Evolutionary conservation across 164 flowering plant species (phyloP), one percentile per base, ranked within the genome.

Genomic region (Vitis labrusca): DNA sequence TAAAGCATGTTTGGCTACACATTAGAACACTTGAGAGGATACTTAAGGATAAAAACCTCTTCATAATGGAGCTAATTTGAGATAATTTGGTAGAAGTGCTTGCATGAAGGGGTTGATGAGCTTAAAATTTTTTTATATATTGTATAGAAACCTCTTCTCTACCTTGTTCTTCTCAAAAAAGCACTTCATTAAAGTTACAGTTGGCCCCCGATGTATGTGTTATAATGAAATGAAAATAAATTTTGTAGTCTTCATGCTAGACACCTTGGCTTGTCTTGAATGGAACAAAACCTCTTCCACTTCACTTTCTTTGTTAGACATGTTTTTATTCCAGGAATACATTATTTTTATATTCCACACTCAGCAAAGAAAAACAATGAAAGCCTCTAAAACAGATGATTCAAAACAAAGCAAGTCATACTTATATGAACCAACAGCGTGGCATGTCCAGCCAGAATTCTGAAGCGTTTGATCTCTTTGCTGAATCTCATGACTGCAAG

Each of bases 341-440:
- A 32, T 15, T 16, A 37, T 37, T 61, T 17, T 32, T 1, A 61
- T 15, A 61, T 14, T 63, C 7, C 29, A 63, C 30, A 30, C 14
- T 47, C 52, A n/a, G 37, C 15, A 23, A 64, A 17, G 44, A 16
- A 47, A 64, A 49, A 17, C 17, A 9, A 3, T 19, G 37, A 23
- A 3, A 48, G 9, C 49, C 44, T n/a, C 14, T 51, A 16, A 17
- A 17, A 61, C 14, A 62, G 50, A 13, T 19, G 32, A 14, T 12
- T n/a, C 50, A 44, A 59, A 29, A 30, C 2, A 53, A 52, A 73
- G 56, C 3, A 62, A 47, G 65, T 9, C 81, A 64, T 95, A 95
- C 99, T 89, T 93, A 71, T 93, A 96, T 69, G 98, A 89, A 56
- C 97, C 99, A 78, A 93, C 89, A 70, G 99, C 85, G 72, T 91